These are phyloP conservation scores for Taphrina deformans DNA, from an alignment of 1,139 yeast species.

Conservation along the genomic window DNA sequence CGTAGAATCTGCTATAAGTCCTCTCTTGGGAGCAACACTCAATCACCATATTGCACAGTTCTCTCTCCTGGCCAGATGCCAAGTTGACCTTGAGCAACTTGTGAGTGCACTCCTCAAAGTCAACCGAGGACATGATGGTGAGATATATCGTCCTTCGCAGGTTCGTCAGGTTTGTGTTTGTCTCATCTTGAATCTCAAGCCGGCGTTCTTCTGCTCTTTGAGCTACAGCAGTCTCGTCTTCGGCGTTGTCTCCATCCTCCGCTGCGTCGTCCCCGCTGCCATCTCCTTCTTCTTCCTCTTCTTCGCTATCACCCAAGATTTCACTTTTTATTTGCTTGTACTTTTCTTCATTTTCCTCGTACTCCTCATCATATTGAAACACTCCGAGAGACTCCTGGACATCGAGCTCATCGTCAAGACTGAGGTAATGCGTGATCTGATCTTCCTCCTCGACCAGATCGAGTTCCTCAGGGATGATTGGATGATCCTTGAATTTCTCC, in stretches of 20 bases:
- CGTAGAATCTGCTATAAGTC: conserved; percentile 82
- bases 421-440: conserved; percentile 59
- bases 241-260: conserved; percentile 42
- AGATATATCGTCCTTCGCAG: conserved; percentile 75
- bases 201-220: conserved; percentile 37
- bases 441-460: conserved; percentile 70
- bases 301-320: conserved; percentile 52
- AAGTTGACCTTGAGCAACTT: conserved; percentile 57
- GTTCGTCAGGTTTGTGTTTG: conserved; percentile 62
- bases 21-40: conserved; percentile 86
- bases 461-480: conserved; percentile 50
- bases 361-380: conserved; percentile 57
- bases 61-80: conserved; percentile 44
- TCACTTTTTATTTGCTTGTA: conserved; percentile 50
- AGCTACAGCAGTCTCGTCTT: conserved; percentile 42
- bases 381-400: conserved; percentile 55
- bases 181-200: conserved; percentile 59
- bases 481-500: conserved; percentile 52
- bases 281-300: conserved; percentile 42
- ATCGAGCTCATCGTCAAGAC: conserved; percentile 55
- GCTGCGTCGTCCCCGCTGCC: conserved; percentile 41
- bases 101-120: conserved; percentile 91
- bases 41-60: conserved; percentile 71
- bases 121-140: conserved; percentile 87
- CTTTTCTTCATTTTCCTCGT: conserved; percentile 53